A percentile compares a stretch with the other conserved stretches of the same genome.
Evolutionary conservation across 495 filamentous ascomycete species (phyloP).

Genomic region (Delitschia confertaspora): DNA sequence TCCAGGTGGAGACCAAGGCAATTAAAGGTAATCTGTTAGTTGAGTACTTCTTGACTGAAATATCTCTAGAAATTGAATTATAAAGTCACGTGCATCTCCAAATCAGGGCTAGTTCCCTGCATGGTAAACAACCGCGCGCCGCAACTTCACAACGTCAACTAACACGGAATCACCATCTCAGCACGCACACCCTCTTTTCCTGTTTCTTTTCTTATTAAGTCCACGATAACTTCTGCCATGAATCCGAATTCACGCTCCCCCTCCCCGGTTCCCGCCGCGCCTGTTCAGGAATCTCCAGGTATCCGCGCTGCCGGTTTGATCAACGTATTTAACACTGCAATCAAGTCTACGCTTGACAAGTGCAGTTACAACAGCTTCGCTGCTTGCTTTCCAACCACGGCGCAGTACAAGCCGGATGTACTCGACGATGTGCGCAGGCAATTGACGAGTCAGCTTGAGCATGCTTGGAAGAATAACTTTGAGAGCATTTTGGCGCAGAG

Average conservation of each 20-base stretch:
- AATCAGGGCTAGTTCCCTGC: too few relatives aligned
- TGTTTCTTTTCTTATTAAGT: too few relatives aligned
- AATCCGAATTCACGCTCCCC: conserved; percentile 28
- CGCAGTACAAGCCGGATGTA: conserved; percentile 53
- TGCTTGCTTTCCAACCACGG: conserved; percentile 79
- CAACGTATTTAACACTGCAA: conserved; percentile 58
- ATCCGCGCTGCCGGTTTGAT: conserved; percentile 64
- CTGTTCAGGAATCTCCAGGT: conserved; percentile 56
- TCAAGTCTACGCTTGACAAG: conserved; percentile 61
- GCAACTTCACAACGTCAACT: too few relatives aligned
- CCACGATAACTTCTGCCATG: conserved; percentile 13
- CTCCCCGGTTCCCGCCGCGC: conserved; percentile 48
- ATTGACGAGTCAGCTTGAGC: conserved; percentile 30
- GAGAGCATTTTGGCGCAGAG: conserved; percentile 62
- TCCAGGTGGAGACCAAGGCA: too few relatives aligned
- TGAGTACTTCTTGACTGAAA: too few relatives aligned
- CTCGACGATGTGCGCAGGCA: conserved; percentile 31
- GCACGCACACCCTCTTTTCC: too few relatives aligned
- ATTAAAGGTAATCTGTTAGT: too few relatives aligned
- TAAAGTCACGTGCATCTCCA: too few relatives aligned
- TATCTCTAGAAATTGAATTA: too few relatives aligned
- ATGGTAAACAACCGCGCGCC: too few relatives aligned
- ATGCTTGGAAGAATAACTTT: conserved; percentile 46
- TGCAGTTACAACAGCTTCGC: conserved; percentile 72
- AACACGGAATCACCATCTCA: too few relatives aligned